These are phyloP conservation scores for Yamadazyma endophytica DNA, from an alignment of 805 yeast species.

Conservation along the genomic window DNA sequence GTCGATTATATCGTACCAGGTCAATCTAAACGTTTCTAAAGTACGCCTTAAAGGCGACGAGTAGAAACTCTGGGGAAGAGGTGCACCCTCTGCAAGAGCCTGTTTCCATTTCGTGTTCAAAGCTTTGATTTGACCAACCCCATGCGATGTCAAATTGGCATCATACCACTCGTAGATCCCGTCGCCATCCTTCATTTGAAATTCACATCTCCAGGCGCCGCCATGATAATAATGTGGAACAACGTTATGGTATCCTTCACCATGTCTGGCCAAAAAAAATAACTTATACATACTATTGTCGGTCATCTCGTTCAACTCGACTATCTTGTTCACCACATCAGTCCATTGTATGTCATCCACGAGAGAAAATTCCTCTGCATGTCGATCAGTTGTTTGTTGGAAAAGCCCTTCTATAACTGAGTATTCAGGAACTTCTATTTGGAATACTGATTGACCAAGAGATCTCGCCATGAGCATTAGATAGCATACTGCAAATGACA, in stretches of 20 bases:
- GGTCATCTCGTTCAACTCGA: slow-evolving; percentile 8
- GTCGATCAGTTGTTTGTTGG: slow-evolving; percentile 12
- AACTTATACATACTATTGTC: slow-evolving; percentile 16
- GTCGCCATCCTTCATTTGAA: slow-evolving; percentile 20
- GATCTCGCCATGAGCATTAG: too few relatives aligned
- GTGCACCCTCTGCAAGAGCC: slow-evolving; percentile 12
- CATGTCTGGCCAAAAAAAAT: slow-evolving; percentile 28
- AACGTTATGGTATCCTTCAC: slow-evolving; percentile 30
- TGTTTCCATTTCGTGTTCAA: slow-evolving; percentile 16
- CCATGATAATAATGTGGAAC: slow-evolving; percentile 14
- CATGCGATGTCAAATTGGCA: slow-evolving; percentile 24
- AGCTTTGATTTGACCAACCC: slow-evolving; percentile 14
- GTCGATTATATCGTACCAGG: slow-evolving; percentile 19
- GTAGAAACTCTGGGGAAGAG: slow-evolving; percentile 23
- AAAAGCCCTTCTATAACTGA: slow-evolving; percentile 14
- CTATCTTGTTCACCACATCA: slow-evolving; percentile 13
- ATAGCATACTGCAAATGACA: too few relatives aligned
- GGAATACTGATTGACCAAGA: too few relatives aligned
- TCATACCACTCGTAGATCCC: slow-evolving; percentile 26
- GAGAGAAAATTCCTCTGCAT: slow-evolving; percentile 19
- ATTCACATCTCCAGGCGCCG: slow-evolving; percentile 23
- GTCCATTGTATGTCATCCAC: slow-evolving; percentile 17
- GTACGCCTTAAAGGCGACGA: slow-evolving; percentile 30
- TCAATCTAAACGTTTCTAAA: slow-evolving; percentile 22
- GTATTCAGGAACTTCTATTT: slow-evolving; percentile 7